phyloP scores from a whole-genome alignment of 768 basidiomycete species.

The Lactarius vividus region DNA sequence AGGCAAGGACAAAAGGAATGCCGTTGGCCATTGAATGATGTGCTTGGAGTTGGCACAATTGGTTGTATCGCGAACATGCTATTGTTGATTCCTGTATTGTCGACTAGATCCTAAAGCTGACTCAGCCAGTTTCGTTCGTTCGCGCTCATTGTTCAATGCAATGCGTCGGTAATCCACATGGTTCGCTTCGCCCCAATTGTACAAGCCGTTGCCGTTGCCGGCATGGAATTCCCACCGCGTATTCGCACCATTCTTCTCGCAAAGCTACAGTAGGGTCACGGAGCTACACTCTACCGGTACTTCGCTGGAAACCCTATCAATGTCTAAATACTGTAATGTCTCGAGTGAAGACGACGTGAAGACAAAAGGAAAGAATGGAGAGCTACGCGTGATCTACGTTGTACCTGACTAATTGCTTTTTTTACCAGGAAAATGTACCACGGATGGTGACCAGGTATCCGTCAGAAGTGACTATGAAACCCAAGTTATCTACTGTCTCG shows the following conservation, averaged over 20 bases:
- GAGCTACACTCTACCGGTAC: conserved; percentile 57
- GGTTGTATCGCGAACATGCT: too few relatives aligned
- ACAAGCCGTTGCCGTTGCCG: conserved; percentile 53
- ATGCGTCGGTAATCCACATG: background rate
- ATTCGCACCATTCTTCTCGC: conserved; percentile 53
- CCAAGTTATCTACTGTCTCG: conserved; percentile 41
- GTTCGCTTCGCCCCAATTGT: background rate
- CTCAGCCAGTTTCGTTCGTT: background rate
- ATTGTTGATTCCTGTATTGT: too few relatives aligned
- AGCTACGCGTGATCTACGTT: conserved; percentile 34
- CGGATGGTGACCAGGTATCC: conserved; percentile 62
- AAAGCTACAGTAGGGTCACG: conserved; percentile 46
- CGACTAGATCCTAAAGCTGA: too few relatives aligned
- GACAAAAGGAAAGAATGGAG: conserved; percentile 71
- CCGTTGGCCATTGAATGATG: too few relatives aligned
- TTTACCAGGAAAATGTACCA: conserved; percentile 55
- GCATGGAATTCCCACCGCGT: conserved; percentile 29
- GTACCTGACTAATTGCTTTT: background rate
- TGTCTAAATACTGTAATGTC: conserved; percentile 37
- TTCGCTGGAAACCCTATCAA: conserved; percentile 23
- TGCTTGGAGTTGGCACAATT: too few relatives aligned
- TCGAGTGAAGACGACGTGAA: conserved; percentile 51
- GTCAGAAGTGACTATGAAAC: conserved; percentile 78
- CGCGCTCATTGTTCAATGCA: background rate
- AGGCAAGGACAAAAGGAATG: background rate